phyloP scores from a whole-genome alignment of 2,329 filamentous ascomycete species.

The Scedosporium minutisporum region DNA sequence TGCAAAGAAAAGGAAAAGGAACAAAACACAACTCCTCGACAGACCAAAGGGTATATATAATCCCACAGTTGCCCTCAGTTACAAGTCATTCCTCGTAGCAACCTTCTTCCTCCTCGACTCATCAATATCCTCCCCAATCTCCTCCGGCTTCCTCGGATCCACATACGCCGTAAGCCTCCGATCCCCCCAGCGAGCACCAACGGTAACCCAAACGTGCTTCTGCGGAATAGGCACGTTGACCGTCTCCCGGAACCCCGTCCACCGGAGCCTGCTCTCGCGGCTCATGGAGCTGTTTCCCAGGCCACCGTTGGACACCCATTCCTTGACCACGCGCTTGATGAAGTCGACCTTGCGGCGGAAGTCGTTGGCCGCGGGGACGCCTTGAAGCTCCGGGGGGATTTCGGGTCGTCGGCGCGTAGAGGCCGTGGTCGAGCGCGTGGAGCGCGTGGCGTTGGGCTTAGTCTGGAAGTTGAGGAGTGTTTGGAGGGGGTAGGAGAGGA shows the following conservation, averaged over 20 bases:
- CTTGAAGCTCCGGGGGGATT: slow-evolving; percentile 50
- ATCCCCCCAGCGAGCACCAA: slow-evolving; percentile 54
- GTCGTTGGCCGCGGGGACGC: slow-evolving; percentile 61
- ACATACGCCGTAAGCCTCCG: slow-evolving; percentile 43
- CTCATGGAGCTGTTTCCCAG: slow-evolving; percentile 57
- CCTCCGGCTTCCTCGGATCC: slow-evolving; percentile 42
- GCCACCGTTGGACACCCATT: slow-evolving; percentile 63
- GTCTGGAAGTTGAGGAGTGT: slow-evolving; percentile 61
- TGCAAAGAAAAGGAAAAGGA: slow-evolving; percentile 6
- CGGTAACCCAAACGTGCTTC: slow-evolving; percentile 61
- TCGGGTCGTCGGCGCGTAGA: slow-evolving; percentile 46
- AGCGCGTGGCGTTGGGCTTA: slow-evolving; percentile 29
- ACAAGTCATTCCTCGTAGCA: background rate
- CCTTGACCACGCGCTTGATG: slow-evolving; percentile 55
- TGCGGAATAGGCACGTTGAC: slow-evolving; percentile 38
- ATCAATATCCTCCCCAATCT: slow-evolving; percentile 45
- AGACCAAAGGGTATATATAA: too few species aligned
- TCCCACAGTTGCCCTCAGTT: background rate
- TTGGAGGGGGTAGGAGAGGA: slow-evolving; percentile 62
- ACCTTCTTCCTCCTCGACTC: slow-evolving; percentile 16
- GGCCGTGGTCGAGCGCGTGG: slow-evolving; percentile 17
- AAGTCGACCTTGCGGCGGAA: slow-evolving; percentile 68
- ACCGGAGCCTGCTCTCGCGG: slow-evolving; percentile 43
- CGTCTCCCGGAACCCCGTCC: slow-evolving; percentile 49
- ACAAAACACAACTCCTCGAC: background rate